These are phyloP conservation scores for Aureobasidium sp. DNA, from an alignment of 2,329 filamentous ascomycete genomes.

Conservation along the genomic window DNA sequence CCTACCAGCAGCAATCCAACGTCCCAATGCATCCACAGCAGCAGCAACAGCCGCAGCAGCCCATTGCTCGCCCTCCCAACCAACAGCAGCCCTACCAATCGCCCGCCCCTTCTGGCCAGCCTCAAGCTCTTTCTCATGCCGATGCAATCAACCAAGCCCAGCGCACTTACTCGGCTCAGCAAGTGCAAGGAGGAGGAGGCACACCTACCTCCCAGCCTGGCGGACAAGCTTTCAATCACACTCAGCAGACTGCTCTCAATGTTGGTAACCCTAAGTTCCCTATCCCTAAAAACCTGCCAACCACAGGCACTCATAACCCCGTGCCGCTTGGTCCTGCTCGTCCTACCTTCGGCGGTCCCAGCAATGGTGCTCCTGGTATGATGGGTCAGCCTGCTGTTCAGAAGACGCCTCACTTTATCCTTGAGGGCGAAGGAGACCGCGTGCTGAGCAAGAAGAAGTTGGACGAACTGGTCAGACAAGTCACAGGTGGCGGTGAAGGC, in stretches of 20 bases:
- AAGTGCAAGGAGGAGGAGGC: constrained; percentile 11
- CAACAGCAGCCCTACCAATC: constrained; percentile 21
- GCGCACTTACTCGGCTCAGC: constrained; percentile 14
- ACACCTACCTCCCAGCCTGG: constrained; percentile 16
- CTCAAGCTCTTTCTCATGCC: constrained; percentile 19
- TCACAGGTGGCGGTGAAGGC: constrained; percentile 72
- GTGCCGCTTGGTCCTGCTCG: constrained; percentile 64
- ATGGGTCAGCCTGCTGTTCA: constrained; percentile 80
- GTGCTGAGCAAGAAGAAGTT: constrained; percentile 97
- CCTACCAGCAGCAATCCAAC: constrained; percentile 17
- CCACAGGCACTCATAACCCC: constrained; percentile 61
- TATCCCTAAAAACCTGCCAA: constrained; percentile 67
- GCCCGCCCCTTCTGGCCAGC: constrained; percentile 18
- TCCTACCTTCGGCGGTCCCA: constrained; percentile 68
- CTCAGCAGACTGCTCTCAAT: constrained; percentile 19
- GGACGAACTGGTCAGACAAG: constrained; percentile 87
- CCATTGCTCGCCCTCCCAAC: constrained; percentile 8
- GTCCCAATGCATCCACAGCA: constrained; percentile 5
- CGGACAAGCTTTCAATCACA: constrained; percentile 12
- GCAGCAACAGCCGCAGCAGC: constrained; percentile 10
- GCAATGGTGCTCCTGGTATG: constrained; percentile 65
- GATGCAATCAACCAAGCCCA: constrained; percentile 14
- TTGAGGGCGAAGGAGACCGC: constrained; percentile 85
- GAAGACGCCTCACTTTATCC: constrained; percentile 72
- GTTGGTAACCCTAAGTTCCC: constrained; percentile 59